A percentile compares a stretch with the other conserved stretches of the same genome.
phyloP scores from a whole-genome alignment of 176 grass and related monocot species.

The Zoysia japonica region DNA sequence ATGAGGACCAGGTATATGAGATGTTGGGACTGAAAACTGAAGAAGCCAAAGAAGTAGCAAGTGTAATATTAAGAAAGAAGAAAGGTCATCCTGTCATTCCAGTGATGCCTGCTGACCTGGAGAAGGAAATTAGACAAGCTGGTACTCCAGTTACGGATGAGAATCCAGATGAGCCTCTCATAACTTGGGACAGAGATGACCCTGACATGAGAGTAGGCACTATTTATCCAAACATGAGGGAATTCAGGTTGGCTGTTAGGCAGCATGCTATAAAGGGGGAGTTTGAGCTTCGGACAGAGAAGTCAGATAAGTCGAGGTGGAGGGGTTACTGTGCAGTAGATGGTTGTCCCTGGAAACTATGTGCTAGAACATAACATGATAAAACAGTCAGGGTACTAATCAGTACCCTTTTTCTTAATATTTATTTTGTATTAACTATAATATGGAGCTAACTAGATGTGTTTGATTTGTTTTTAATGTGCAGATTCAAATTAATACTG shows the following conservation, averaged over 20 bases:
- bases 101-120: too few species aligned
- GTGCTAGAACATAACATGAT: background rate
- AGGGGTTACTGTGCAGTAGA: background rate
- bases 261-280: background rate
- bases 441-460: too few species aligned
- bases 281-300: background rate
- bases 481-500: background rate
- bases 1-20: too few species aligned
- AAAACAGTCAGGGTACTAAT: background rate
- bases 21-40: too few species aligned
- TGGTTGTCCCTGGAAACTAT: background rate
- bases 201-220: background rate
- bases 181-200: background rate
- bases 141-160: too few species aligned
- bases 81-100: too few species aligned
- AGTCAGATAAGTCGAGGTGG: background rate
- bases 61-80: too few species aligned
- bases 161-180: too few species aligned
- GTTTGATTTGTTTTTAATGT: background rate
- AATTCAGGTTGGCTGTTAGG: background rate
- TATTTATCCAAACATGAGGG: background rate
- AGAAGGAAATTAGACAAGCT: too few species aligned
- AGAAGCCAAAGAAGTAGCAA: too few species aligned
- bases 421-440: background rate
- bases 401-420: background rate